A percentile compares a stretch with the other conserved stretches of the same genome.
phyloP scores from a whole-genome alignment of 768 basidiomycete species.

The Russula ochroleuca region DNA sequence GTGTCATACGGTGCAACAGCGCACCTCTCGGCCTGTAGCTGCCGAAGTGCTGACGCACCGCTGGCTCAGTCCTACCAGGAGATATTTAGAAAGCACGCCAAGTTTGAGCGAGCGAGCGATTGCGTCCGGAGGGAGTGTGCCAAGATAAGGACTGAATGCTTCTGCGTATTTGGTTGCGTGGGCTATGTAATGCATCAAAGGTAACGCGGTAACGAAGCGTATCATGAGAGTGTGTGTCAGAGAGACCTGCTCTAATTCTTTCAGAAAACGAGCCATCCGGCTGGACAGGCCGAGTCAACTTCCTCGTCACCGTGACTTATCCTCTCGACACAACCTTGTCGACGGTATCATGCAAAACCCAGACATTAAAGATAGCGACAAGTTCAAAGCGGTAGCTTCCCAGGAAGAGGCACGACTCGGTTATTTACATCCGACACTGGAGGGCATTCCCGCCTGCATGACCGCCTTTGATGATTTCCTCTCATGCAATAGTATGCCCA shows the following conservation, averaged over 20 bases:
- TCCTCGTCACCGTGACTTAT: background rate
- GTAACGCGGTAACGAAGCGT: conserved; percentile 64
- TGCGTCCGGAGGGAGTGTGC: conserved; percentile 48
- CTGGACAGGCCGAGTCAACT: background rate
- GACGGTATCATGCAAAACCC: background rate
- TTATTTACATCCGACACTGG: conserved; percentile 63
- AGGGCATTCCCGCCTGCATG: conserved; percentile 81
- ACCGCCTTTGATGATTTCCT: conserved; percentile 68
- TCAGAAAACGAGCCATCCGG: too few relatives aligned
- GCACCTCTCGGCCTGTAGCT: conserved; percentile 54
- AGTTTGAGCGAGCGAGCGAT: conserved; percentile 57
- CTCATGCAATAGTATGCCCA: conserved; percentile 56
- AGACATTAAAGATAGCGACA: conserved; percentile 22
- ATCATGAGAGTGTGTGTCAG: too few relatives aligned
- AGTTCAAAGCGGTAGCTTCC: conserved; percentile 53
- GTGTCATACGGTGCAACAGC: conserved; percentile 27
- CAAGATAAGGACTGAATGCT: conserved; percentile 65
- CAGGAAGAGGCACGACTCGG: conserved; percentile 68
- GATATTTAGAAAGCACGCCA: conserved; percentile 38
- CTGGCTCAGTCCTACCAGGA: background rate
- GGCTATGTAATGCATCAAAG: conserved; percentile 72
- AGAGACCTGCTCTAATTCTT: too few relatives aligned
- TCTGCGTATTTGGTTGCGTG: conserved; percentile 61
- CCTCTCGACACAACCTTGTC: background rate
- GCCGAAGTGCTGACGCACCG: conserved; percentile 39